Percentiles rank a stretch among this genome's conserved stretches.
phyloP scores from a whole-genome alignment of 768 basidiomycete genomes.

The Mycena epipterygia region DNA sequence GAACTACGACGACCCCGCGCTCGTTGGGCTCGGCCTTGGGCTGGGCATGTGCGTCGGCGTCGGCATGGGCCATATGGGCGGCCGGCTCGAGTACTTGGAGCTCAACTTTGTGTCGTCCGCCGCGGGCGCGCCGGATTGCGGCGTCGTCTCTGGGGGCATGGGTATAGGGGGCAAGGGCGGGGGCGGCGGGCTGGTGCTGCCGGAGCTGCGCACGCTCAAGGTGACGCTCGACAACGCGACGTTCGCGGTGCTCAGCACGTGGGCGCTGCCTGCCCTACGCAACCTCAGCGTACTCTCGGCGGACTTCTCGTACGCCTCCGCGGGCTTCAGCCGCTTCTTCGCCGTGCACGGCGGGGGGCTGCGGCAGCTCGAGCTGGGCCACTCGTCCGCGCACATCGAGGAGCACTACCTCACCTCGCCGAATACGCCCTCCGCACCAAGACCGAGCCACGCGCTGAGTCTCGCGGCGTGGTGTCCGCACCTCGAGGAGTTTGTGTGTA shows the following conservation, averaged over 20 bases:
- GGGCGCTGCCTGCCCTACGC: constrained; percentile 74
- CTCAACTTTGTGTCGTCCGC: constrained; percentile 65
- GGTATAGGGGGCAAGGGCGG: constrained; percentile 20
- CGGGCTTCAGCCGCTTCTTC: constrained; percentile 77
- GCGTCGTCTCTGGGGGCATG: background rate
- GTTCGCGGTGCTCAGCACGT: constrained; percentile 73
- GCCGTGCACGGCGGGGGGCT: constrained; percentile 73
- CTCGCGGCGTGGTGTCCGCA: constrained; percentile 81
- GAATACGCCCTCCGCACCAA: constrained; percentile 44
- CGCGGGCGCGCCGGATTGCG: constrained; percentile 33
- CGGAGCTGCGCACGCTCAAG: constrained; percentile 76
- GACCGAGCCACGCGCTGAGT: constrained; percentile 51
- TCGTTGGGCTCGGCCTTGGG: constrained; percentile 50
- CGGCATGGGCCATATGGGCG: constrained; percentile 60
- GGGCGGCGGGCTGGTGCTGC: constrained; percentile 59
- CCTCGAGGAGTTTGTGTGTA: constrained; percentile 77
- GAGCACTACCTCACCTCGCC: constrained; percentile 74
- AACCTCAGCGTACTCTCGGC: constrained; percentile 78
- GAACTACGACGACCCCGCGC: constrained; percentile 74
- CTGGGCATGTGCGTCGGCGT: constrained; percentile 49
- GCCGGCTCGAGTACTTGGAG: constrained; percentile 76
- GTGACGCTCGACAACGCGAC: constrained; percentile 80
- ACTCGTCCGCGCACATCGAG: constrained; percentile 75
- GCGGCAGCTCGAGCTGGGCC: constrained; percentile 78
- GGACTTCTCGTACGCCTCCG: constrained; percentile 78